These are phyloP conservation scores for Drechslerella stenobrocha DNA, from an alignment of 2,329 filamentous ascomycete genomes.

Conservation along the genomic window DNA sequence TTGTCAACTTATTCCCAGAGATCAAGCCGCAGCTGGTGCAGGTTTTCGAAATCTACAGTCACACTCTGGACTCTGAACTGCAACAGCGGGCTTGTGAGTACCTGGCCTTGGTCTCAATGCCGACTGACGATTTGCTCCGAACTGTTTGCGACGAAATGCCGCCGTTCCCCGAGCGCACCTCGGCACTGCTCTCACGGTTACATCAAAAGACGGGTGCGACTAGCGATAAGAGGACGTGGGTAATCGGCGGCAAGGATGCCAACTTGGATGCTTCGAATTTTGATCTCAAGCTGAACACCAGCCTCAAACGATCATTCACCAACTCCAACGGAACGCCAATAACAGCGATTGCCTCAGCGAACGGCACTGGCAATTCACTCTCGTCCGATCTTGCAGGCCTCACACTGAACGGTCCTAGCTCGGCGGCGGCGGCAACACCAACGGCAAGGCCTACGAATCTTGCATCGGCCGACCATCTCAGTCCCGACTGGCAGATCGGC, in stretches of 20 bases:
- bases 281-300: conserved; percentile 75
- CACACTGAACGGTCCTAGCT: conserved; percentile 69
- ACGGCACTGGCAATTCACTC: conserved; percentile 55
- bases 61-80: conserved; percentile 90
- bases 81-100: conserved; percentile 98
- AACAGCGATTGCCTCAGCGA: conserved; percentile 59
- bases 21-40: conserved; percentile 93
- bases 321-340: conserved; percentile 57
- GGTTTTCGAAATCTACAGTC: conserved; percentile 88
- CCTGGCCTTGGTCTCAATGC: conserved; percentile 77
- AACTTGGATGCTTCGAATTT: conserved; percentile 80
- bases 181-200: conserved; percentile 83
- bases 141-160: conserved; percentile 99
- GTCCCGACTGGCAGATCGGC: conserved; percentile 90
- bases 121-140: conserved; percentile 85
- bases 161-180: conserved; percentile 91
- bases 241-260: conserved; percentile 94
- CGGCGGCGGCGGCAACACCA: conserved; percentile 59
- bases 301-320: conserved; percentile 79
- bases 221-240: conserved; percentile 94
- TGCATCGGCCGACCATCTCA: conserved; percentile 87
- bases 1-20: conserved; percentile 95
- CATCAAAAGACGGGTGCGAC: conserved; percentile 93
- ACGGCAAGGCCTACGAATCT: conserved; percentile 74
- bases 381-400: conserved; percentile 76